Conservation (phyloP, 78 protist species). For the Dictyostelium firmibasis region DNA sequence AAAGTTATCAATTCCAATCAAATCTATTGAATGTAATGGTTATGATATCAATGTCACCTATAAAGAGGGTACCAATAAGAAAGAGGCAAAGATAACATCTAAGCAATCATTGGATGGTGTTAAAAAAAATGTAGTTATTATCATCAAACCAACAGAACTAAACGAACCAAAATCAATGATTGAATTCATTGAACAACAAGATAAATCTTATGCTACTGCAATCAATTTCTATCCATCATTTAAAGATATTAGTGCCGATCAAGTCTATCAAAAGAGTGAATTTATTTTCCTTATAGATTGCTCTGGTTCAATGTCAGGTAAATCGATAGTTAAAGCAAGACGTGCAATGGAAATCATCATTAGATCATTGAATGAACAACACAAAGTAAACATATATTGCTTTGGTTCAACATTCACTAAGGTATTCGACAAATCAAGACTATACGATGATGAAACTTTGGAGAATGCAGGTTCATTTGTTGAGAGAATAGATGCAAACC, state of each 20-base stretch:
- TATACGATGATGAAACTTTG: neutral
- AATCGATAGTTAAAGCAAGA: neutral
- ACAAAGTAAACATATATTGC: neutral
- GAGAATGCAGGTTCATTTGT: neutral
- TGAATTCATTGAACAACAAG: neutral
- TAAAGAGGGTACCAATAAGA: neutral
- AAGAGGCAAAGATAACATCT: neutral
- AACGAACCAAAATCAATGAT: neutral
- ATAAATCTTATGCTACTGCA: constrained; percentile 23
- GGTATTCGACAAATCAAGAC: neutral
- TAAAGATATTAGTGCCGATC: neutral
- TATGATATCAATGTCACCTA: neutral
- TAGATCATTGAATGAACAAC: constrained; percentile 9
- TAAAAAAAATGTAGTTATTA: neutral
- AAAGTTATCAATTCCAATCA: neutral
- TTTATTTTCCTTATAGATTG: neutral
- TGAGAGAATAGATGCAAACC: neutral
- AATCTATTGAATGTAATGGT: neutral
- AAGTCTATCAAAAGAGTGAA: constrained; percentile 24
- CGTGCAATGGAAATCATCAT: constrained; percentile 10
- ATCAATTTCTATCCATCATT: constrained; percentile 15
- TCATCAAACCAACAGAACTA: neutral
- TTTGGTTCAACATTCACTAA: neutral
- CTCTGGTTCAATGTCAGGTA: constrained; percentile 48
- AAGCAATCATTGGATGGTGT: neutral